Evolutionary conservation across 148 eudicot species (phyloP).

Genomic region (Pouteria glomerata): DNA sequence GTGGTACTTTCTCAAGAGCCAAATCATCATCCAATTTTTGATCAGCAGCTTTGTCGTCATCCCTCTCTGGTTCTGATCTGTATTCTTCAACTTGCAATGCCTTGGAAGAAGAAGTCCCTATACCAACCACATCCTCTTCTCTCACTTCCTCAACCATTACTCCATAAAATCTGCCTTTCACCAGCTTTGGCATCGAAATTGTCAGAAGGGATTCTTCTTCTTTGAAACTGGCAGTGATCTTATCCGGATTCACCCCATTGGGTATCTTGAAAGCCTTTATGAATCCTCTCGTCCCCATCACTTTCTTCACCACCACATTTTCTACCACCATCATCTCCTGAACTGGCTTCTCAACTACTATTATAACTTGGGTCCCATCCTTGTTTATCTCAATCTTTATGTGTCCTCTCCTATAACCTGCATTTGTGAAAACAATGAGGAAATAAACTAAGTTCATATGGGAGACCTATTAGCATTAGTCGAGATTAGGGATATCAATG

Average conservation of each 20-base stretch:
- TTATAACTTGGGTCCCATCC: conserved; percentile 52
- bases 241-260: conserved; percentile 48
- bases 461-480: no score
- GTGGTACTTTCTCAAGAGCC: no score
- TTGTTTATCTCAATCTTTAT: conserved; percentile 58
- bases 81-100: background rate
- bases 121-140: conserved; percentile 12
- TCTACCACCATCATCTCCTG: conserved; percentile 53
- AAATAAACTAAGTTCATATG: no score
- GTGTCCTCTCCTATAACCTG: conserved; percentile 47
- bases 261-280: conserved; percentile 60
- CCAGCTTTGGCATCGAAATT: conserved; percentile 65
- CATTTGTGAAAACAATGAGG: no score
- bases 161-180: conserved; percentile 46
- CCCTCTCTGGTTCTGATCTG: conserved; percentile 3
- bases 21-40: no score
- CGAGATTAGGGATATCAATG: no score
- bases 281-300: conserved; percentile 32
- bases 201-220: conserved; percentile 50
- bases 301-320: conserved; percentile 39
- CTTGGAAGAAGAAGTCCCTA: background rate
- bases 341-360: conserved; percentile 51
- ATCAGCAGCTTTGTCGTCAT: background rate
- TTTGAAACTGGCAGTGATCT: conserved; percentile 44
- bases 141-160: conserved; percentile 41